These are phyloP conservation scores for Biscogniauxia sp. DNA, from an alignment of 2,329 filamentous ascomycete species.

Conservation along the genomic window DNA sequence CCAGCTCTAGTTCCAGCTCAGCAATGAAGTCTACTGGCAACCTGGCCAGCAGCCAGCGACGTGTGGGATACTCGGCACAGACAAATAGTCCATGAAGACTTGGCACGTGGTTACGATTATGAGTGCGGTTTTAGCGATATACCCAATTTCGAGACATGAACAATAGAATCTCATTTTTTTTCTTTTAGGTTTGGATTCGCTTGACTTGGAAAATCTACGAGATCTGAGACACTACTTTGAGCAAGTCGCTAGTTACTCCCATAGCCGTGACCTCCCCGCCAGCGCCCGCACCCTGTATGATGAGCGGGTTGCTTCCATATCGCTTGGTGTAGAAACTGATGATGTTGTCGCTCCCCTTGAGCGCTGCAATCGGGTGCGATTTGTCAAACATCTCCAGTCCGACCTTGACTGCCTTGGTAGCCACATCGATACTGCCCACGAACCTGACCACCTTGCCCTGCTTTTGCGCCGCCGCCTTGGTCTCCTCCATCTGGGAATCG, in stretches of 20 bases:
- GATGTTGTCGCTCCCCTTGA: constrained; percentile 98
- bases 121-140: constrained; percentile 9
- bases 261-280: constrained; percentile 96
- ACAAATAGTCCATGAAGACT: constrained; percentile 10
- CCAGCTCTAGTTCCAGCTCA: constrained; percentile 11
- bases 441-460: constrained; percentile 92
- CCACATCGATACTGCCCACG: constrained; percentile 88
- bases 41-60: constrained; percentile 15
- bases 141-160: constrained; percentile 7
- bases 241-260: constrained; percentile 90
- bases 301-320: constrained; percentile 86
- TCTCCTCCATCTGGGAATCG: constrained; percentile 84
- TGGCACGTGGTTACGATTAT: neutral
- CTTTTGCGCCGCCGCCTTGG: constrained; percentile 80
- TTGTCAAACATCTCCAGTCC: constrained; percentile 86
- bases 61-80: constrained; percentile 12
- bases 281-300: constrained; percentile 91
- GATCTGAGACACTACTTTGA: constrained; percentile 81
- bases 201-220: constrained; percentile 37
- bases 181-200: neutral
- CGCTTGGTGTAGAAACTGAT: constrained; percentile 98
- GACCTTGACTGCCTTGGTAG: constrained; percentile 80
- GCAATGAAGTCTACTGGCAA: constrained; percentile 9
- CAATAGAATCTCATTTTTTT: constrained; percentile 10
- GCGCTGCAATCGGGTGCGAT: constrained; percentile 84